Evolutionary conservation across 2,329 filamentous ascomycete genomes (phyloP).

Genomic region (Myriosclerotinia scirpicola): DNA sequence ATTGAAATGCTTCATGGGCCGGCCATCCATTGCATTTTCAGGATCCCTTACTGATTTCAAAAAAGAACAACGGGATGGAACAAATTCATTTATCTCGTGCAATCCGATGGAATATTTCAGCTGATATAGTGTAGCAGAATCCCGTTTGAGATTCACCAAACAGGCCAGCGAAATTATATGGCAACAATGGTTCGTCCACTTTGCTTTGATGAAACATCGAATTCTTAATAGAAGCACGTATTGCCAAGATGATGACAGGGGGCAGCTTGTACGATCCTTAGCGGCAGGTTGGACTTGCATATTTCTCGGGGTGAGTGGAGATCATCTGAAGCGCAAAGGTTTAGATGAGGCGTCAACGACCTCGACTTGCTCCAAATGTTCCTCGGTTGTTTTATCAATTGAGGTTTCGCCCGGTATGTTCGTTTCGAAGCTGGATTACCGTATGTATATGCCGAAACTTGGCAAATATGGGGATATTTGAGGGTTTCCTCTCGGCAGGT

Average conservation of each 20-base stretch:
- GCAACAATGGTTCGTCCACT: not conserved
- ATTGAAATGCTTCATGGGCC: no score
- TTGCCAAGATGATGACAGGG: no score
- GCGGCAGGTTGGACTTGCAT: not conserved
- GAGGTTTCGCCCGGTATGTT: no score
- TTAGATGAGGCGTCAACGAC: not conserved
- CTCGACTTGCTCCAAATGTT: not conserved
- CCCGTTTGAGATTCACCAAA: not conserved
- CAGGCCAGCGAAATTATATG: not conserved
- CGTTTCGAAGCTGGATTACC: not conserved
- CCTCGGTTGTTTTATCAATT: not conserved
- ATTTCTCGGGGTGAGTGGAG: not conserved
- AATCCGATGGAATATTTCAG: not conserved
- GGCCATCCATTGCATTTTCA: no score
- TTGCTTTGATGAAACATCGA: not conserved
- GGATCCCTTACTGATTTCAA: no score
- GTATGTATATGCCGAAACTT: not conserved
- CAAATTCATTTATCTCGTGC: not conserved
- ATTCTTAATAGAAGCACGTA: not conserved
- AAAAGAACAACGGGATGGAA: no score
- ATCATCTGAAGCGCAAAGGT: not conserved
- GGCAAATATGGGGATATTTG: not conserved
- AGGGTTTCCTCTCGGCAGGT: not conserved
- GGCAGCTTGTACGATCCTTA: no score
- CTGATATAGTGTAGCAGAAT: not conserved